Percentiles rank a stretch among this genome's conserved stretches.
Evolutionary conservation across 176 grass and related monocot genomes (phyloP).

Genomic region (Bolboschoenus planiculmis): DNA sequence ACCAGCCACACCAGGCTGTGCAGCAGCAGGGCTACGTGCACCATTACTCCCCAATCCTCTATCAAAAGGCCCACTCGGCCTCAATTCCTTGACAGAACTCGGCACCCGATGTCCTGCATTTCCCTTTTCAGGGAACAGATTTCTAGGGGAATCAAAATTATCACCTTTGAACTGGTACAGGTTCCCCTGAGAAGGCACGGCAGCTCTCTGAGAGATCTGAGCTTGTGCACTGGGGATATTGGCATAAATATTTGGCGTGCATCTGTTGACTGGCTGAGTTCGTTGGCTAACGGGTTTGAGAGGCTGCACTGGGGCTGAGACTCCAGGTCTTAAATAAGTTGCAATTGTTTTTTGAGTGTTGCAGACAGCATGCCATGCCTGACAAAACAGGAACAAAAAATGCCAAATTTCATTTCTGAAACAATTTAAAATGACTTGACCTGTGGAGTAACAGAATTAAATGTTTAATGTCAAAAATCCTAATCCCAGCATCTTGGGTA

Average conservation of each 20-base stretch:
- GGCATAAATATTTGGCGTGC: constrained; percentile 29
- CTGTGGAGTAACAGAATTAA: not conserved
- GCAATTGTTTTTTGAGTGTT: constrained; percentile 41
- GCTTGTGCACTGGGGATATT: constrained; percentile 18
- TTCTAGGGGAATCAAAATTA: constrained; percentile 3
- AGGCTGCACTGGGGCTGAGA: constrained; percentile 45
- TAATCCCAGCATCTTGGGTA: not conserved
- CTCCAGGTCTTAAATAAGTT: constrained; percentile 85
- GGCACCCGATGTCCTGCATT: not conserved
- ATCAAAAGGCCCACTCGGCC: not conserved
- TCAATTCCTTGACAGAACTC: not conserved
- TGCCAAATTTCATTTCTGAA: not conserved
- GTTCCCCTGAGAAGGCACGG: constrained; percentile 26
- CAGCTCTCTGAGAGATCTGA: constrained; percentile 17
- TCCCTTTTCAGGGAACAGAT: not conserved
- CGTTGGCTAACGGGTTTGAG: not conserved
- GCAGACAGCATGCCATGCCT: constrained; percentile 84
- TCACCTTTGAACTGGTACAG: constrained; percentile 10
- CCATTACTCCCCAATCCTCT: not conserved
- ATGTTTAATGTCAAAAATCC: not conserved
- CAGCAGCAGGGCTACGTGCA: constrained; percentile 13
- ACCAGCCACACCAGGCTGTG: constrained; percentile 20
- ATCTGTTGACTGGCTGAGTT: constrained; percentile 7
- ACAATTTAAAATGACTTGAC: not conserved
- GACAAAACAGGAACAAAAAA: not conserved